phyloP scores from a whole-genome alignment of 2,329 filamentous ascomycete species.

The Exophiala sp. region DNA sequence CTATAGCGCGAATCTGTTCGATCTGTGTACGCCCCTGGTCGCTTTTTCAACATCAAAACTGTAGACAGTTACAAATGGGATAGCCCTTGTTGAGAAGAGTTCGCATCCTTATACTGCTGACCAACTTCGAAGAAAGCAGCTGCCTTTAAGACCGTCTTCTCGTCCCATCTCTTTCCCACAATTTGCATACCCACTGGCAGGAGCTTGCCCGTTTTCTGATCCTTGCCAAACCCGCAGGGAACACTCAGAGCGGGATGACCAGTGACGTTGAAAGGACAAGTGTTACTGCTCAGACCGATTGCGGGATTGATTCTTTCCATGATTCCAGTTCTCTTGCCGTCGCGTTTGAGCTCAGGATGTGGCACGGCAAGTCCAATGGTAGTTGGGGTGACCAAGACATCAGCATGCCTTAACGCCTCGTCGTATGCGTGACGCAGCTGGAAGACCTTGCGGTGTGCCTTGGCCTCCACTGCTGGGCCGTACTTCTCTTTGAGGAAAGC shows the following conservation, averaged over 20 bases:
- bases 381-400: conserved; percentile 45
- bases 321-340: background rate
- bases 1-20: no score
- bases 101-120: background rate
- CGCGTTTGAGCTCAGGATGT: conserved; percentile 32
- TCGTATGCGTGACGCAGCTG: conserved; percentile 46
- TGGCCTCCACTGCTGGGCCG: conserved; percentile 35
- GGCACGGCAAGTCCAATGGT: conserved; percentile 41
- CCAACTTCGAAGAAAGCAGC: conserved; percentile 28
- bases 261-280: conserved; percentile 52
- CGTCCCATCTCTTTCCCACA: conserved; percentile 37
- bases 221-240: conserved; percentile 44
- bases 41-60: no score
- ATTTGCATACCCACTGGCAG: conserved; percentile 53
- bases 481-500: conserved; percentile 29
- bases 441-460: conserved; percentile 43
- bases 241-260: conserved; percentile 52
- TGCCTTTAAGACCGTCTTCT: conserved; percentile 27
- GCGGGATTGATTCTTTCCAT: conserved; percentile 39
- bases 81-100: background rate
- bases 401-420: conserved; percentile 36
- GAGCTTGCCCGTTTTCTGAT: conserved; percentile 1
- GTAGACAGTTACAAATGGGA: background rate
- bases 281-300: conserved; percentile 53
- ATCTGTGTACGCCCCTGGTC: no score